These are phyloP conservation scores for Fusarium caatingaense DNA, from an alignment of 2,329 filamentous ascomycete genomes.

Conservation along the genomic window DNA sequence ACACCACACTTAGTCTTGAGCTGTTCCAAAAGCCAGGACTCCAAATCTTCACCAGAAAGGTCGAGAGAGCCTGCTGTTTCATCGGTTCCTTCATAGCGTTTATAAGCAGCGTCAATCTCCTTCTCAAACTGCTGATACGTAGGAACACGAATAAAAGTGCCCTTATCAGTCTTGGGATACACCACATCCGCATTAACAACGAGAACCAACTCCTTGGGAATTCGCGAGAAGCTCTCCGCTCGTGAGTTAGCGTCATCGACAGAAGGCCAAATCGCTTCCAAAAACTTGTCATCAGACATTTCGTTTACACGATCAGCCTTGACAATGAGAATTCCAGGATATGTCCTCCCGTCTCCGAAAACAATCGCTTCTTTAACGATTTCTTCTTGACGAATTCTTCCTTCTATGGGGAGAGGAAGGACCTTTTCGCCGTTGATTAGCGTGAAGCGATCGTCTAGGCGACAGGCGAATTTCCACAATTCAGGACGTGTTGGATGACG, in stretches of 20 bases:
- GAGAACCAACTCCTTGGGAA: constrained; percentile 64
- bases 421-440: constrained; percentile 63
- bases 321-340: constrained; percentile 66
- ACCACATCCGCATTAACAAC: constrained; percentile 57
- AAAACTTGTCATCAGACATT: constrained; percentile 57
- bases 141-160: constrained; percentile 63
- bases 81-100: constrained; percentile 28
- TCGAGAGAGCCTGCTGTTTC: constrained; percentile 4
- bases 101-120: constrained; percentile 57
- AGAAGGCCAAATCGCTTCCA: constrained; percentile 61
- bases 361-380: constrained; percentile 67
- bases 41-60: constrained; percentile 43
- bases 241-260: constrained; percentile 63
- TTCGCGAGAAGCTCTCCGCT: constrained; percentile 63
- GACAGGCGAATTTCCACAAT: constrained; percentile 59
- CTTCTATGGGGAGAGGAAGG: constrained; percentile 61
- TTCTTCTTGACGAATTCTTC: constrained; percentile 62
- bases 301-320: constrained; percentile 57
- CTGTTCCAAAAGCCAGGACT: constrained; percentile 43
- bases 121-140: constrained; percentile 59
- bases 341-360: constrained; percentile 64
- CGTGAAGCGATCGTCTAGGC: constrained; percentile 59
- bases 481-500: constrained; percentile 55
- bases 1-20: constrained; percentile 49
- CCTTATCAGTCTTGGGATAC: constrained; percentile 65